Percentiles rank a stretch among this genome's conserved stretches.
Evolutionary conservation across 2,329 filamentous ascomycete genomes (phyloP).

Genomic region (Cadophora sp.): DNA sequence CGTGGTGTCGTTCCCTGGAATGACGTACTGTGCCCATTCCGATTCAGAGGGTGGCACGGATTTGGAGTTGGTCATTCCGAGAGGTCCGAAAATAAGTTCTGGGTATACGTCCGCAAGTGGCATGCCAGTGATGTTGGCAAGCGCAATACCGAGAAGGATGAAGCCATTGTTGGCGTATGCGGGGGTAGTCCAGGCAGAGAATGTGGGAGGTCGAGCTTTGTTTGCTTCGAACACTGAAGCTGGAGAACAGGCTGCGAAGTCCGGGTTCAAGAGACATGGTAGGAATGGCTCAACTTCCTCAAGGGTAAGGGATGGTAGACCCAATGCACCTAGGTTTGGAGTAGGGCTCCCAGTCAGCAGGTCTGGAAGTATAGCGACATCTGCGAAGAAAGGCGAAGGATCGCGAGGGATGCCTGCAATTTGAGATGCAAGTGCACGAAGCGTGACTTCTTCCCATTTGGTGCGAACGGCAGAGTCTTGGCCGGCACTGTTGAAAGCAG

Average conservation of each 20-base stretch:
- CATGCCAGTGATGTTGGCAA: conserved; percentile 23
- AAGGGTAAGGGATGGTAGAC: conserved; percentile 15
- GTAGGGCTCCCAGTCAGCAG: too few species aligned
- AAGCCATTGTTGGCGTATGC: conserved; percentile 20
- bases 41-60: background rate
- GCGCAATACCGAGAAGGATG: conserved; percentile 19
- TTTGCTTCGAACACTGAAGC: background rate
- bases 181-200: conserved; percentile 15
- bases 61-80: conserved; percentile 15
- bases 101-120: conserved; percentile 7
- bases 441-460: conserved; percentile 18
- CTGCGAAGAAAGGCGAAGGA: background rate
- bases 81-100: conserved; percentile 5
- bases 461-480: background rate
- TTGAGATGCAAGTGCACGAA: conserved; percentile 16
- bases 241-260: background rate
- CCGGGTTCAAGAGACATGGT: background rate
- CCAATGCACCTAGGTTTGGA: background rate
- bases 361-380: background rate
- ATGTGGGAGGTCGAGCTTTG: background rate
- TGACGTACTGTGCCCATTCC: background rate
- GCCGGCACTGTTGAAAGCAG: background rate
- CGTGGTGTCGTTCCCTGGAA: background rate
- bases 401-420: conserved; percentile 18
- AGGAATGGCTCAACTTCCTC: background rate